Conservation (phyloP, 169 alveolate genomes). For the Plasmodium berghei region DNA sequence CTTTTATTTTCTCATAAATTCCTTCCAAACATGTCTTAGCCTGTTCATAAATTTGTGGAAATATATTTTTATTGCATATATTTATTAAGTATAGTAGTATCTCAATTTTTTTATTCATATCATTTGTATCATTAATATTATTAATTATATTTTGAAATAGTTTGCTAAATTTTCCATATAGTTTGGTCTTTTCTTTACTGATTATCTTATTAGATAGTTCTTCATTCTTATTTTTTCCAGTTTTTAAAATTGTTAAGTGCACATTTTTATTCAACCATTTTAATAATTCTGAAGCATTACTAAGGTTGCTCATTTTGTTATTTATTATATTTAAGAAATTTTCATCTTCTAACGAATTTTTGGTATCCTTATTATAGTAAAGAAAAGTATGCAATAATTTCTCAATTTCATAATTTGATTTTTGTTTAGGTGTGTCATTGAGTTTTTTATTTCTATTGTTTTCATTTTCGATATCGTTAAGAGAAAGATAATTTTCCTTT, state of each 20-base stretch:
- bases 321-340: constrained; percentile 10
- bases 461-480: background rate
- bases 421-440: background rate
- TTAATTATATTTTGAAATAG: constrained; percentile 32
- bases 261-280: constrained; percentile 27
- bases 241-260: background rate
- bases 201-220: background rate
- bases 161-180: background rate
- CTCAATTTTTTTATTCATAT: constrained; percentile 64
- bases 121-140: constrained; percentile 37
- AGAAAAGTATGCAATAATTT: constrained; percentile 10
- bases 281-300: constrained; percentile 20
- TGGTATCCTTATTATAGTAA: constrained; percentile 47
- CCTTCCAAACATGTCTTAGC: constrained; percentile 20
- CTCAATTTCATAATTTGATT: constrained; percentile 6
- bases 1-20: constrained; percentile 38
- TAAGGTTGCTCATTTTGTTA: constrained; percentile 16
- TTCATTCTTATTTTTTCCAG: constrained; percentile 2
- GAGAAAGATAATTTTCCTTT: background rate
- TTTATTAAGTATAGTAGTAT: constrained; percentile 25
- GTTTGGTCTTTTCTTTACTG: background rate
- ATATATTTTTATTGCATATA: constrained; percentile 17
- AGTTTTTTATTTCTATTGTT: background rate
- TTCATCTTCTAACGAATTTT: constrained; percentile 7
- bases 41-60: constrained; percentile 3